Evolutionary conservation across 345 rosid species (phyloP).

Genomic region (Aquilaria yunnanensis): DNA sequence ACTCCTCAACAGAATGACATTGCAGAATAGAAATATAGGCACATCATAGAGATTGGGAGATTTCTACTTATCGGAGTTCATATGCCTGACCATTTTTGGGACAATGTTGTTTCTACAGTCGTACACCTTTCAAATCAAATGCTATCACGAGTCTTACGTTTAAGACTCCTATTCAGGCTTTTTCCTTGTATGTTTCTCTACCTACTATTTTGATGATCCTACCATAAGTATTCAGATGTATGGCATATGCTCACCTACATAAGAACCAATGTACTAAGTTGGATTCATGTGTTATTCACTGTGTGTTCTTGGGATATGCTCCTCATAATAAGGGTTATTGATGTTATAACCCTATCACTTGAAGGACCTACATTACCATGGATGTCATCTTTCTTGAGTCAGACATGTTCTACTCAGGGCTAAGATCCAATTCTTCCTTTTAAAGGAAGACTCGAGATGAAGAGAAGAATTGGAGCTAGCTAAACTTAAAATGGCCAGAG

Average conservation of each 20-base stretch:
- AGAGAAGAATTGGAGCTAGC: background rate
- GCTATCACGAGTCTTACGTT: background rate
- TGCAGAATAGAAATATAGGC: background rate
- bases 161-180: background rate
- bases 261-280: background rate
- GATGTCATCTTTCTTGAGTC: constrained; percentile 1
- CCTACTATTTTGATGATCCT: background rate
- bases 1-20: background rate
- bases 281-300: background rate
- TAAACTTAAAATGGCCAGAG: background rate
- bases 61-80: background rate
- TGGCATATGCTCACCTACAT: background rate
- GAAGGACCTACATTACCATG: background rate
- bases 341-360: background rate
- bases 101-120: background rate
- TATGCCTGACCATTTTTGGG: background rate
- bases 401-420: background rate
- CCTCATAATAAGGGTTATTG: background rate
- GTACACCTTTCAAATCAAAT: background rate
- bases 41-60: background rate
- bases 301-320: background rate
- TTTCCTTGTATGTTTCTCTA: background rate
- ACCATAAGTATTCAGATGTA: background rate
- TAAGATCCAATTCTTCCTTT: background rate
- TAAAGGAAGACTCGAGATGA: background rate